Percentiles rank a stretch among this genome's conserved stretches.
phyloP scores from a whole-genome alignment of 164 flowering plant species.

The Platanus orientalis region DNA sequence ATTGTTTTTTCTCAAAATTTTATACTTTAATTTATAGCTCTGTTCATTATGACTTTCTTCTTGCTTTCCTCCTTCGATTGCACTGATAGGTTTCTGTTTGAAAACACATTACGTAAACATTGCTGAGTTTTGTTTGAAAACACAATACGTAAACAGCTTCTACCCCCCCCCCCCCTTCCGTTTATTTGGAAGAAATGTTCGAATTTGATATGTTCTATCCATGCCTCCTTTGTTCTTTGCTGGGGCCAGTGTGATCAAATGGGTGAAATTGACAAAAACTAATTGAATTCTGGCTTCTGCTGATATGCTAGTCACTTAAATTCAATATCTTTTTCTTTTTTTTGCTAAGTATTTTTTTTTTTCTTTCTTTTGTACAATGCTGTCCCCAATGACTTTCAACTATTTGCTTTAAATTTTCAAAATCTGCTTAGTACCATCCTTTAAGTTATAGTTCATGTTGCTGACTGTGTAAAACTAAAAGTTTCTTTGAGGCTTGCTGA shows the following conservation, averaged over 20 bases:
- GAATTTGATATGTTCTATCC: background rate
- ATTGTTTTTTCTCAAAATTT: background rate
- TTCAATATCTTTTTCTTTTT: background rate
- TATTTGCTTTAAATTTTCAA: background rate
- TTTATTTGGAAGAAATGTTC: too few species aligned
- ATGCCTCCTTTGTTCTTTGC: background rate
- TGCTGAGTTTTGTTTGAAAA: too few species aligned
- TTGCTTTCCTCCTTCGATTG: background rate
- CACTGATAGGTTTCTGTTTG: background rate
- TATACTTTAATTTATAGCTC: background rate
- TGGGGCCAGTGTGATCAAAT: slow-evolving; percentile 1
- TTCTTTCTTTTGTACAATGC: too few species aligned
- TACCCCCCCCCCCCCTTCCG: too few species aligned
- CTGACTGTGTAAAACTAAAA: background rate
- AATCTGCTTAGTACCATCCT: background rate
- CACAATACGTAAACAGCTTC: background rate
- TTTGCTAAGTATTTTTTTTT: background rate
- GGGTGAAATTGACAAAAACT: background rate
- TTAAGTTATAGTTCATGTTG: background rate
- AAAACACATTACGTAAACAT: too few species aligned
- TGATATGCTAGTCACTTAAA: background rate
- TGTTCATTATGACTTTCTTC: background rate
- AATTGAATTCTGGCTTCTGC: background rate
- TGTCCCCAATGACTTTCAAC: background rate
- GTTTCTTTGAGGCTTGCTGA: background rate